A percentile compares a stretch with the other conserved stretches of the same genome.
phyloP scores from a whole-genome alignment of 192 early-diverging fungal genomes.

The Coemansia sp. region DNA sequence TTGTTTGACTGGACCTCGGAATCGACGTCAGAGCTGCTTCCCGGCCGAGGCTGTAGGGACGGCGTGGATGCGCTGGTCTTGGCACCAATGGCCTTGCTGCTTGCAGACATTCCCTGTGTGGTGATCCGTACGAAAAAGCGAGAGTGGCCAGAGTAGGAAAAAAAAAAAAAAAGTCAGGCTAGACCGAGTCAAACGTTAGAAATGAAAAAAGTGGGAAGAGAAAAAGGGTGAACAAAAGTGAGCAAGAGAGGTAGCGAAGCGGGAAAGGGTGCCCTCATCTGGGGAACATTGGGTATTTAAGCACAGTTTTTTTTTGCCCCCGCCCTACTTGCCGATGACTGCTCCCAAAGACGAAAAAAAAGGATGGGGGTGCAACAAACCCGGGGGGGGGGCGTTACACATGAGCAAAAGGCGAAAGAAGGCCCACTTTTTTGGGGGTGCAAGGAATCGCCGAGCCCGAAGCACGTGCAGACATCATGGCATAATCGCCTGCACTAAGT shows the following conservation, averaged over 20 bases:
- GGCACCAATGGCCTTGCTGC: neutral
- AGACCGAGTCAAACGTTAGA: neutral
- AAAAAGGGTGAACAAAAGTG: constrained; percentile 1
- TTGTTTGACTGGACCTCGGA: constrained; percentile 48
- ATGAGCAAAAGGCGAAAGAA: neutral
- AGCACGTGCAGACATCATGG: constrained; percentile 3
- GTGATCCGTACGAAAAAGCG: neutral
- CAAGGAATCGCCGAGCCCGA: constrained; percentile 5
- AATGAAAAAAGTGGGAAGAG: constrained; percentile 2
- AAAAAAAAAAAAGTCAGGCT: neutral
- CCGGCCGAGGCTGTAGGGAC: neutral
- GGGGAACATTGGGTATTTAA: constrained; percentile 11
- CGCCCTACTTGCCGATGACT: constrained; percentile 8
- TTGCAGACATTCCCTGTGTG: neutral
- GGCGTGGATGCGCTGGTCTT: neutral
- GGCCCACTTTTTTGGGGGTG: constrained; percentile 5
- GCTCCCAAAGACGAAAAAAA: constrained; percentile 1
- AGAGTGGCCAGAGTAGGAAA: neutral
- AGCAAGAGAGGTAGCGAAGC: constrained; percentile 5
- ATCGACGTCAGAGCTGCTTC: constrained; percentile 42
- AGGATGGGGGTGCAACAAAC: neutral
- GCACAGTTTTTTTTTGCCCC: constrained; percentile 5
- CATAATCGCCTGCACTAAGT: neutral
- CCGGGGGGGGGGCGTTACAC: neutral
- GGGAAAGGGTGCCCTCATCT: neutral